phyloP scores from a whole-genome alignment of 2,329 filamentous ascomycete genomes.

The Elsinoe arachidis region DNA sequence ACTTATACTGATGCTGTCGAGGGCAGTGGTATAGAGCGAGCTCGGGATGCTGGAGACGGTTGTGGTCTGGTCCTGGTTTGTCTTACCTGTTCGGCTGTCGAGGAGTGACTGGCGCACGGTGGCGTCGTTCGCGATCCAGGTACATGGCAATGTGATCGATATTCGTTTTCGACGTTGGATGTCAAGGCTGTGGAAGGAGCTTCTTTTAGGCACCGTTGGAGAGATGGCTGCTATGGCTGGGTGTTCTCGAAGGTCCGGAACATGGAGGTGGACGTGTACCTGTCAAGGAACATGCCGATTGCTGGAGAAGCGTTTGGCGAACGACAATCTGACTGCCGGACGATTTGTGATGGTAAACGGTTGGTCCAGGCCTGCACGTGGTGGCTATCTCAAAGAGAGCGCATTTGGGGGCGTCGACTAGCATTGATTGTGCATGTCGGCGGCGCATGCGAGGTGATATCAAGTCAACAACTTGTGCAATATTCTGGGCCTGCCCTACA shows the following conservation, averaged over 20 bases:
- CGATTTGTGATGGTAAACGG: background rate
- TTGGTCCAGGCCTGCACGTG: background rate
- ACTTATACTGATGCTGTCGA: background rate
- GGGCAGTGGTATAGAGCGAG: background rate
- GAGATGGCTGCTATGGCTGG: background rate
- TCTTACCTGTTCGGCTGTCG: background rate
- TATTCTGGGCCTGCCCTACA: too few relatives aligned
- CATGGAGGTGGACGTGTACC: background rate
- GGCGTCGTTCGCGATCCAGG: background rate
- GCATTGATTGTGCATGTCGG: background rate
- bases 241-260: background rate
- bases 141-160: background rate
- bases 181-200: background rate
- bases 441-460: too few relatives aligned
- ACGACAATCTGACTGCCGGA: background rate
- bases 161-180: background rate
- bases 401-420: background rate
- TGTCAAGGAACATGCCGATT: background rate
- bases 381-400: background rate
- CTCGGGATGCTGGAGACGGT: background rate
- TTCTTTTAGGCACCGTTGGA: background rate
- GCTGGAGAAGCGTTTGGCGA: background rate
- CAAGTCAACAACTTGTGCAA: too few relatives aligned
- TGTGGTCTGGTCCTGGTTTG: background rate
- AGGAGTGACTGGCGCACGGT: background rate